Evolutionary conservation across 148 eudicot genomes (phyloP).

Genomic region (Cornus controversa): DNA sequence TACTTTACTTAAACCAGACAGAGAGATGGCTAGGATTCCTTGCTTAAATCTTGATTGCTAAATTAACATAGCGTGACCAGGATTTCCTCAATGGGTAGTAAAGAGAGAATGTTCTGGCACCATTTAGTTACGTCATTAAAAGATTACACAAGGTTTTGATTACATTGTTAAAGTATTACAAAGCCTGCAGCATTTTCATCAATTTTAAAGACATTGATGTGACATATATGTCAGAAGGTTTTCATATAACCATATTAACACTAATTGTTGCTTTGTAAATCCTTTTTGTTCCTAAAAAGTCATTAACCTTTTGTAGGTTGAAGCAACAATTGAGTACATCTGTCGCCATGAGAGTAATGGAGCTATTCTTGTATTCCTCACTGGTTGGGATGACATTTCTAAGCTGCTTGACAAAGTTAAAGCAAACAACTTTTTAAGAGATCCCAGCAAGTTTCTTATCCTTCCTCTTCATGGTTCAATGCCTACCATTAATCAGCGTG

Average conservation of each 20-base stretch:
- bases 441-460: conserved; percentile 65
- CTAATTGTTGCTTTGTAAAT: neutral
- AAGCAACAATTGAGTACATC: conserved; percentile 79
- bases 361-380: conserved; percentile 90
- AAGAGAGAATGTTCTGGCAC: neutral
- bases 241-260: neutral
- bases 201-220: neutral
- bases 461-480: conserved; percentile 98
- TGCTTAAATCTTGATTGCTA: conserved; percentile 9
- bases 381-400: conserved; percentile 99
- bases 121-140: neutral
- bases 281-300: neutral
- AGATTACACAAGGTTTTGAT: neutral
- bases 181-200: neutral
- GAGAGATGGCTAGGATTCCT: conserved; percentile 1
- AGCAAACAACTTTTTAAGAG: conserved; percentile 64
- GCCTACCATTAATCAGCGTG: conserved; percentile 92
- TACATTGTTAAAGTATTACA: neutral
- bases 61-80: neutral
- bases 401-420: conserved; percentile 74
- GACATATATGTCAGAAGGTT: neutral
- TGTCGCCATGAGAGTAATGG: conserved; percentile 84
- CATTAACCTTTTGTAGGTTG: conserved; percentile 51
- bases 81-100: conserved; percentile 4
- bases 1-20: neutral